Percentiles rank a stretch among this genome's conserved stretches.
These are phyloP conservation scores for Artemisia argyi DNA, from an alignment of 129 eudicot genomes.

Conservation along the genomic window DNA sequence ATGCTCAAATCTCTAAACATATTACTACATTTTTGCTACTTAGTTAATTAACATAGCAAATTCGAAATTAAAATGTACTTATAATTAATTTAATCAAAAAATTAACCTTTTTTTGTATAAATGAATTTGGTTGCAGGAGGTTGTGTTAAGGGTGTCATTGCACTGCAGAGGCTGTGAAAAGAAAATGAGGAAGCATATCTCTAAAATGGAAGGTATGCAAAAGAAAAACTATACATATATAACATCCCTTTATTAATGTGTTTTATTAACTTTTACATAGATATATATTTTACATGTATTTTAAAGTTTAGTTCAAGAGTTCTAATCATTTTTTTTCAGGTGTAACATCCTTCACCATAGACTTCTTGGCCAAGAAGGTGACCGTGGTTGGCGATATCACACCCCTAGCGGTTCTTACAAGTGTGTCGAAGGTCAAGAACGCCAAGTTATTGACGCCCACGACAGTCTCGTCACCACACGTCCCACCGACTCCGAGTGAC, in stretches of 20 bases:
- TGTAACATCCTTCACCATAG: slow-evolving; percentile 75
- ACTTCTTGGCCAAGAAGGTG: slow-evolving; percentile 79
- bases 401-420: slow-evolving; percentile 58
- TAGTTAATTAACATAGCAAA: too few relatives aligned
- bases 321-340: slow-evolving; percentile 35
- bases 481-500: slow-evolving; percentile 20
- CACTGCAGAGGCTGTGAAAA: slow-evolving; percentile 93
- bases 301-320: background rate
- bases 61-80: background rate
- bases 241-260: background rate
- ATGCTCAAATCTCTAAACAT: too few relatives aligned
- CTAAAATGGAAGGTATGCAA: slow-evolving; percentile 74
- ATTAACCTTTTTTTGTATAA: background rate
- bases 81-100: background rate
- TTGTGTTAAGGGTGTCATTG: slow-evolving; percentile 82
- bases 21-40: too few relatives aligned
- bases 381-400: slow-evolving; percentile 79
- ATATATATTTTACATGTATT: background rate
- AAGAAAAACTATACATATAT: too few relatives aligned
- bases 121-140: slow-evolving; percentile 62
- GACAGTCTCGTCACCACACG: slow-evolving; percentile 32
- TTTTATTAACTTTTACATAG: background rate
- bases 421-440: slow-evolving; percentile 68
- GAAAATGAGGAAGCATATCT: slow-evolving; percentile 85
- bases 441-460: slow-evolving; percentile 63